Evolutionary conservation across 169 alveolate species (phyloP).

Genomic region (Plasmodium vivax): DNA sequence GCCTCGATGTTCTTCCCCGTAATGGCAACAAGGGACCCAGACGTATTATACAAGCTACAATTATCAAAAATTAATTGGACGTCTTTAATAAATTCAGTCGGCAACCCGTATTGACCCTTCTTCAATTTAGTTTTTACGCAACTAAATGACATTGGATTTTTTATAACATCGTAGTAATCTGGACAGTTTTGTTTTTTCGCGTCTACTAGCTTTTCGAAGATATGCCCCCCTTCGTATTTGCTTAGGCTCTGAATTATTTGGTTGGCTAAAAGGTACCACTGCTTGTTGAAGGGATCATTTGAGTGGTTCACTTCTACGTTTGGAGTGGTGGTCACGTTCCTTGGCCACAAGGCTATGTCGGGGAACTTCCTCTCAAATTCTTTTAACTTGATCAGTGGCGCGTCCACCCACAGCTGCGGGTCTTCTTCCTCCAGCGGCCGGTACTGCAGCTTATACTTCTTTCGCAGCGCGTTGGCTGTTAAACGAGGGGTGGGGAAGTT

Average conservation of each 20-base stretch:
- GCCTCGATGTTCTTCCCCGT: conserved; percentile 88
- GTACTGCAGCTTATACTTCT: conserved; percentile 85
- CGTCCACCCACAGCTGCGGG: conserved; percentile 87
- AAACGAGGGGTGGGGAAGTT: background rate
- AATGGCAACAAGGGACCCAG: conserved; percentile 88
- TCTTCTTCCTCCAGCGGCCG: conserved; percentile 85
- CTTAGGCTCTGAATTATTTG: conserved; percentile 81
- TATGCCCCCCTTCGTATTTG: conserved; percentile 92
- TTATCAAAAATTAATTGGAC: conserved; percentile 88
- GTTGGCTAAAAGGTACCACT: conserved; percentile 85
- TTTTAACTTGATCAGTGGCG: conserved; percentile 86
- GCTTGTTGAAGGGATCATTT: conserved; percentile 83
- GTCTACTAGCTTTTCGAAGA: conserved; percentile 91
- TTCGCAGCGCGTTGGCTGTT: conserved; percentile 11
- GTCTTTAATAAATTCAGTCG: conserved; percentile 87
- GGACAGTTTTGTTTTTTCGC: conserved; percentile 91
- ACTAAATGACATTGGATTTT: conserved; percentile 90
- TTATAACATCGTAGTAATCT: conserved; percentile 90
- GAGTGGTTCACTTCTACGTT: conserved; percentile 78
- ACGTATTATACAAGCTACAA: conserved; percentile 88
- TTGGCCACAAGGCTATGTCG: conserved; percentile 88
- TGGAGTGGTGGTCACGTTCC: conserved; percentile 77
- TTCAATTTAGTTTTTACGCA: conserved; percentile 86
- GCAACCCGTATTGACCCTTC: conserved; percentile 83
- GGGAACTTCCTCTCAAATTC: conserved; percentile 89